A percentile compares a stretch with the other conserved stretches of the same genome.
These are phyloP conservation scores for Candida dubliniensis DNA, from an alignment of 1,139 yeast genomes.

Conservation along the genomic window DNA sequence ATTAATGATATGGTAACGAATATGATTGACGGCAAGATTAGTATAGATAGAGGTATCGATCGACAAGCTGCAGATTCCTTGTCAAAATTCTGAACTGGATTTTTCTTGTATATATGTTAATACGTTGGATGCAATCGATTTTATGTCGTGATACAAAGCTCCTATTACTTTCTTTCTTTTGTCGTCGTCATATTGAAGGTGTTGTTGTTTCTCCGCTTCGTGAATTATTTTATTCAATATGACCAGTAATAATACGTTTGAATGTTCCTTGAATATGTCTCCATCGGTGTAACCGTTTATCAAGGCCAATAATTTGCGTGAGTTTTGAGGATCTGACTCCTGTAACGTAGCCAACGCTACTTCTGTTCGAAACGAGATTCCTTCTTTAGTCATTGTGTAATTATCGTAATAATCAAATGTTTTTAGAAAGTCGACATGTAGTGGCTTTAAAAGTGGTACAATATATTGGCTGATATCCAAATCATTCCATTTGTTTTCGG, in stretches of 20 bases:
- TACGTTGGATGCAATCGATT: constrained; percentile 20
- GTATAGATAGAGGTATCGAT: constrained; percentile 35
- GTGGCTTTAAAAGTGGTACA: constrained; percentile 32
- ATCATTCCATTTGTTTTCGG: constrained; percentile 64
- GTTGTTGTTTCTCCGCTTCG: constrained; percentile 21
- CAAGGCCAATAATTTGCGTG: constrained; percentile 29
- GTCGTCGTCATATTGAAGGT: constrained; percentile 20
- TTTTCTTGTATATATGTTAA: constrained; percentile 1
- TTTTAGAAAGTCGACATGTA: constrained; percentile 48
- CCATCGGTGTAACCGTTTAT: constrained; percentile 50
- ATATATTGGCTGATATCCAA: constrained; percentile 58
- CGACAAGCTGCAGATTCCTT: constrained; percentile 14
- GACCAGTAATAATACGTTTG: constrained; percentile 28
- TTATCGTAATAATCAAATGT: constrained; percentile 64
- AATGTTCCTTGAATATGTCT: constrained; percentile 30
- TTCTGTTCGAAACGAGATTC: constrained; percentile 69
- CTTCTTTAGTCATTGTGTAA: constrained; percentile 57
- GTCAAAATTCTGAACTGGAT: constrained; percentile 2
- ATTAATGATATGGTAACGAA: constrained; percentile 48
- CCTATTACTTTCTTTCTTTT: constrained; percentile 22
- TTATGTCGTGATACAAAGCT: constrained; percentile 24
- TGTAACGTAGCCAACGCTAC: constrained; percentile 70
- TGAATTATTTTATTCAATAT: constrained; percentile 32
- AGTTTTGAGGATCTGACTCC: constrained; percentile 37
- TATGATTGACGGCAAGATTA: constrained; percentile 47